Conservation (phyloP, 257 asterid genomes). For the Nicotiana knightiana region DNA sequence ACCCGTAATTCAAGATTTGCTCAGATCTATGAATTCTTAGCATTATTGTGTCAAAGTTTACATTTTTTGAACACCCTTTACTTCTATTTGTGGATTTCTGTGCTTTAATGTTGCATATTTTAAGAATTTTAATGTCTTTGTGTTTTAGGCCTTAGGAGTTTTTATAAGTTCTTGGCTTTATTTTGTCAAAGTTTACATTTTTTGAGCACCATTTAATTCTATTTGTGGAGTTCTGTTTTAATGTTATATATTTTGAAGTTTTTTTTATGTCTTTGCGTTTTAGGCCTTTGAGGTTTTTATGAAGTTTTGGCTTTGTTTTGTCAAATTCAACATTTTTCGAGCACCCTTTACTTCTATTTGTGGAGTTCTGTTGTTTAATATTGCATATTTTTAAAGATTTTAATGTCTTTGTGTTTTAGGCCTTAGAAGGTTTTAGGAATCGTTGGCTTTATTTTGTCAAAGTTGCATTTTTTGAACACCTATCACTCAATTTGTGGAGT, state of each 20-base stretch:
- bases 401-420: not conserved
- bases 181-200: slow-evolving; percentile 1
- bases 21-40: slow-evolving; percentile 16
- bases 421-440: not conserved
- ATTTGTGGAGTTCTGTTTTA: not conserved
- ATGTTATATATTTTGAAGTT: not conserved
- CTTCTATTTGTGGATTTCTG: not conserved
- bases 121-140: not conserved
- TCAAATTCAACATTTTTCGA: not conserved
- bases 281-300: not conserved
- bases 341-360: slow-evolving; percentile 10
- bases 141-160: not conserved
- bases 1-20: not conserved
- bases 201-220: slow-evolving; percentile 1
- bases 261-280: not conserved
- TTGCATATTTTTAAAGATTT: not conserved
- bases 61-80: slow-evolving; percentile 7
- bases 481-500: not conserved
- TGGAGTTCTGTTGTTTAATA: not conserved
- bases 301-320: not conserved
- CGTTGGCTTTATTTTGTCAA: not conserved
- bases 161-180: not conserved
- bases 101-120: not conserved
- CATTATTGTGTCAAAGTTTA: slow-evolving; percentile 1
- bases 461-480: not conserved